Base-by-base conservation (phyloP, 495 filamentous ascomycete genomes). In the Parmelia sp. region DNA sequence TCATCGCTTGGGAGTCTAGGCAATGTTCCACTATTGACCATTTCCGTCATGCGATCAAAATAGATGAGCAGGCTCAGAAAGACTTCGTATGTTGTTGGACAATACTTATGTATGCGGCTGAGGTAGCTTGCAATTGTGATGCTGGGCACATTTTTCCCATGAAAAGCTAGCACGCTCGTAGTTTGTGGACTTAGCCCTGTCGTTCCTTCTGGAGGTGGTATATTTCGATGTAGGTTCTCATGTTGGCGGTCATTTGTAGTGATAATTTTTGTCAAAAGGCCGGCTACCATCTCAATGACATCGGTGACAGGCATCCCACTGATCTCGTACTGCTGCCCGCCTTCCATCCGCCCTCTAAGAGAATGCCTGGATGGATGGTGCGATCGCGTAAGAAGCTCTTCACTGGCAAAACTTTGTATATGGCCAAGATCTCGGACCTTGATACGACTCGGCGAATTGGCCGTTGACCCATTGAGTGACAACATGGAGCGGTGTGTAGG, bases 231-330 rank as follows among this genome's bases (percentile, higher is more conserved):
- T 42, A 90, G 69, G 65, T 87, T 83, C 71, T 97, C 91, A 75
- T 97, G 91, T 69, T 97, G 93, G 40, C 86, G 78, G 72, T 99
- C 94, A 72, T 99, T 99, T 60, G 94, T 96, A 4, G 90, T 92
- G 8, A 94, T 97, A 67, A 99, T 99, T 75, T 97, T 97, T 12
- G 95, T 96, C 64, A 99, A 79, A 45, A 99, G 86, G n/a, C 91
- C 93, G 8, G 94, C 94, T 10, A 99, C 95, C 95, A 99, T 99
- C 75, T 99, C 95, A 75, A 99, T 99, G 69, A 99, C 92, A 68
- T 99, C 95, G 59, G 85, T 83, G 66, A 97, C 94, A 58, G 95
- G 93, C 94, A 99, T 99, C 59, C 86, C 88, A 75, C 92, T 97
- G 67, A 99, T 97, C 74, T 97, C 94, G 73, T 96, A 99, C 61